These are phyloP conservation scores for Exserohilum turcica DNA, from an alignment of 2,329 filamentous ascomycete genomes.

Conservation along the genomic window DNA sequence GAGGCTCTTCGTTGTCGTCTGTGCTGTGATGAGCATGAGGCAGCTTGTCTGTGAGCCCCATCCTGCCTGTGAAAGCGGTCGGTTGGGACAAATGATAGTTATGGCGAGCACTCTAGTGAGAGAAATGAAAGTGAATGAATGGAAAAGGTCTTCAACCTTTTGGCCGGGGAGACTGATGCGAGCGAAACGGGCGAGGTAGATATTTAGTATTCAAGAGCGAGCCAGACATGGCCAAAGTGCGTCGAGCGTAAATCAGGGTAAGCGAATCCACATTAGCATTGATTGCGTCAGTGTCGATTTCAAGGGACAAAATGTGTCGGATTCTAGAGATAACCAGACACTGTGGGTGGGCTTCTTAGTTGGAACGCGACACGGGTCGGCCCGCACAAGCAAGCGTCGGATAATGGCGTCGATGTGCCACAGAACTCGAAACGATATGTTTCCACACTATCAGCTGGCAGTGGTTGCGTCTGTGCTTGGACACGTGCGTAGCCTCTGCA, in stretches of 20 bases:
- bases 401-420: background rate
- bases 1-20: background rate
- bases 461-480: background rate
- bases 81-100: background rate
- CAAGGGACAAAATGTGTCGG: background rate
- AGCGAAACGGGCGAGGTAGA: background rate
- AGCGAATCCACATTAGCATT: background rate
- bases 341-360: background rate
- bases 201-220: background rate
- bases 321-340: background rate
- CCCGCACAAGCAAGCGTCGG: background rate
- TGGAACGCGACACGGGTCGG: background rate
- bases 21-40: background rate
- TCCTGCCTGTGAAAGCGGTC: background rate
- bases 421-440: background rate
- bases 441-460: background rate
- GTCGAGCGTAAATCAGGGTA: background rate
- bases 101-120: background rate
- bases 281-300: background rate
- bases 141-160: background rate
- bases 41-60: background rate
- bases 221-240: background rate
- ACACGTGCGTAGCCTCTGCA: background rate
- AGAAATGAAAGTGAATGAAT: background rate
- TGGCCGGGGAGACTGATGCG: background rate